Evolutionary conservation across 2,329 filamentous ascomycete genomes (phyloP), one percentile per base, ranked within the genome.

Genomic region (Hortaea werneckii): DNA sequence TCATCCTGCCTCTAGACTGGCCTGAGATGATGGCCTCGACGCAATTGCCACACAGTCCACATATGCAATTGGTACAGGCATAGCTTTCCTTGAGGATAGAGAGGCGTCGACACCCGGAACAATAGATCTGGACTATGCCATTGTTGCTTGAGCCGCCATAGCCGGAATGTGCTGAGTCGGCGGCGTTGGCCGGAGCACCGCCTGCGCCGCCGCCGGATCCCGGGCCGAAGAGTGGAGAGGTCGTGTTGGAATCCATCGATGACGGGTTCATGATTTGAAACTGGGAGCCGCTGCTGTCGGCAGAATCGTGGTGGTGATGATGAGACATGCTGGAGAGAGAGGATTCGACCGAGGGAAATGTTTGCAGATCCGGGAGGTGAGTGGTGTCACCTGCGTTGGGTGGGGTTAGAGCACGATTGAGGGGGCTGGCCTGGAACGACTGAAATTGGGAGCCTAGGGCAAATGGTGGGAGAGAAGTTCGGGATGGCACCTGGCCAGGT

Each of bases 41-140:
- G 59, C 90, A 96, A 48, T 87, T 80, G 52, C 83, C 80, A 65
- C 92, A 96, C 42, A 96, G 77, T 11, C 89, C 90, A 63, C 87
- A 94, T 52, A 96, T 94, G 65, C 92, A 96, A 65, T 95, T 89
- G 1, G 89, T 95, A 65, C 90, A 96, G 20, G 90, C 90, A 61
- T 88, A 95, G 30, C 87, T 92, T 58, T 90, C 85, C 58, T 81
- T 83, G 27, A 96, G 71, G 8, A 82, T 71, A 43, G 83, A 89
- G 12, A 88, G 73, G 34, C 83, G 79, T 53, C 86, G 81, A 61
- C 90, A 96, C 41, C 84, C 85, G 13, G 89, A 86, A 64, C 90
- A 96, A 63, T 94, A 95, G 37, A 96, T 94, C 62, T 94, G 86
- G 3, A 90, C 83, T 29, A 64, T 56, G 42, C 52, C 51, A 20